These are phyloP conservation scores for Solanum okadae DNA, from an alignment of 257 asterid species.

Conservation along the genomic window DNA sequence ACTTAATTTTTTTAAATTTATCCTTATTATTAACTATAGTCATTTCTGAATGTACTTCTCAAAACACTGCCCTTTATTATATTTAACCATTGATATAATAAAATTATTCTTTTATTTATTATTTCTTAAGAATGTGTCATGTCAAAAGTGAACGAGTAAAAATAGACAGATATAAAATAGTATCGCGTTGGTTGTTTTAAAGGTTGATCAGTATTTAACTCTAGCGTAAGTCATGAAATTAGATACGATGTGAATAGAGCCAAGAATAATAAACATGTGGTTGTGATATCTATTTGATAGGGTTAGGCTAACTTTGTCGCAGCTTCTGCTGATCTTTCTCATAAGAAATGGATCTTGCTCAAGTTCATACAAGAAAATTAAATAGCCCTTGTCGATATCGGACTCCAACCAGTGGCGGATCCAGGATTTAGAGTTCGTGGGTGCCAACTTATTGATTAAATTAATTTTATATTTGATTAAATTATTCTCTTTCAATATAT, in stretches of 20 bases:
- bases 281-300: background rate
- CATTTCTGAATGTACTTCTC: background rate
- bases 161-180: fast-evolving
- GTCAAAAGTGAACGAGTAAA: too few relatives aligned
- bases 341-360: background rate
- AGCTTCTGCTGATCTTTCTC: background rate
- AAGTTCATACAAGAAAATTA: background rate
- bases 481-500: too few relatives aligned
- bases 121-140: background rate
- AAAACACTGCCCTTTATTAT: background rate
- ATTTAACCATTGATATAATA: fast-evolving
- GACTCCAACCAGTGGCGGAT: too few relatives aligned
- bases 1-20: background rate
- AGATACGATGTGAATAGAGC: background rate
- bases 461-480: too few relatives aligned
- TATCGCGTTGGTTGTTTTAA: too few relatives aligned
- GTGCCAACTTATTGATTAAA: too few relatives aligned
- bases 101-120: too few relatives aligned
- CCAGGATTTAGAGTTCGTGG: too few relatives aligned
- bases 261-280: background rate
- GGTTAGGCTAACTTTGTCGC: background rate
- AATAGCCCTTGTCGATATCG: background rate
- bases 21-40: background rate
- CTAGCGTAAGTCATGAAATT: background rate
- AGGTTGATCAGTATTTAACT: background rate